Percentiles rank a stretch among this genome's conserved stretches.
Evolutionary conservation across 768 basidiomycete species (phyloP).

Genomic region (Lactarius evosmus): DNA sequence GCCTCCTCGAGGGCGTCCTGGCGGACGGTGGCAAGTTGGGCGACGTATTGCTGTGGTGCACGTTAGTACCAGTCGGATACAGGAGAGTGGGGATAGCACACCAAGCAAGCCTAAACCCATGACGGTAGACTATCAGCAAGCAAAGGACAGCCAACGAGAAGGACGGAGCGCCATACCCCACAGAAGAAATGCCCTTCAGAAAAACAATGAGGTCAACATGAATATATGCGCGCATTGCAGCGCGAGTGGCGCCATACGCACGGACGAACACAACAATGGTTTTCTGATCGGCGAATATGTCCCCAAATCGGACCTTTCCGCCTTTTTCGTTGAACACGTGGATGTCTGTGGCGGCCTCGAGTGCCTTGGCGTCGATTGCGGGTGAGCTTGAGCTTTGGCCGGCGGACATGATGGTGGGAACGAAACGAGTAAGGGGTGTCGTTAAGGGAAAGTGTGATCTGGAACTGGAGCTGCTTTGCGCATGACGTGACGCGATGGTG

Average conservation of each 20-base stretch:
- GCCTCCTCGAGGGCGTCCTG: conserved; percentile 21
- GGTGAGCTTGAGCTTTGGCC: not conserved
- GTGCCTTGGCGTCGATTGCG: conserved; percentile 8
- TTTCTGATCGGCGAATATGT: conserved; percentile 22
- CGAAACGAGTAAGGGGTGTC: not conserved
- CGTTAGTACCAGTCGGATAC: not conserved
- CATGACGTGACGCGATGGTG: not conserved
- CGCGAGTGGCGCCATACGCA: not conserved
- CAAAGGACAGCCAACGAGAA: not conserved
- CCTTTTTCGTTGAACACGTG: conserved; percentile 17
- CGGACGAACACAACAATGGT: conserved; percentile 23
- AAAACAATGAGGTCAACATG: not conserved
- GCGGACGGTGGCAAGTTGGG: conserved; percentile 20
- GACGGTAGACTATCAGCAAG: not conserved
- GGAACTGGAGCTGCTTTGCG: not conserved
- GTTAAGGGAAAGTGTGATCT: not conserved
- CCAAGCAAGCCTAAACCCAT: conserved; percentile 17
- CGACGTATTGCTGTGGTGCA: conserved; percentile 23
- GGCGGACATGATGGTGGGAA: conserved; percentile 20
- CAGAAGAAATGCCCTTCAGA: conserved; percentile 26
- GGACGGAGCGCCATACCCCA: conserved; percentile 7
- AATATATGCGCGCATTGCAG: not conserved
- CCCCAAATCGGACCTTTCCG: conserved; percentile 18
- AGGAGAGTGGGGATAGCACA: not conserved
- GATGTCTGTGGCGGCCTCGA: conserved; percentile 12